phyloP scores from a whole-genome alignment of 352 stramenopile species.

The Phytophthora citrophthora region DNA sequence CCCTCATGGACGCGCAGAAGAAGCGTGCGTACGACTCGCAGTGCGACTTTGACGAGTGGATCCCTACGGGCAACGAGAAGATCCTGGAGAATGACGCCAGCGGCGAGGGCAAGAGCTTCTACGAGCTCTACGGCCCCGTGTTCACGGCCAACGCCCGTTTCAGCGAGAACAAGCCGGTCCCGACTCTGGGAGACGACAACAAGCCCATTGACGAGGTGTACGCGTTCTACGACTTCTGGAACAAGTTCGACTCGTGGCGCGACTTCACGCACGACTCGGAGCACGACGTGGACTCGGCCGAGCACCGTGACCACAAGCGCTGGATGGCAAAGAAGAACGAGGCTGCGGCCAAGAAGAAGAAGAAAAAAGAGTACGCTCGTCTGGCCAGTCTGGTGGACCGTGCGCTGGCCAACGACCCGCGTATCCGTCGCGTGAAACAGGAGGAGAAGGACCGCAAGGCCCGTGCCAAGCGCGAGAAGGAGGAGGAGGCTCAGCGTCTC shows the following conservation, averaged over 20 bases:
- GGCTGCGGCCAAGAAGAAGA: slow-evolving; percentile 85
- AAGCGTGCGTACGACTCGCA: slow-evolving; percentile 88
- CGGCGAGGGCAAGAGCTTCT: slow-evolving; percentile 80
- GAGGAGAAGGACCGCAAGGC: slow-evolving; percentile 88
- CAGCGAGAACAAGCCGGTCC: slow-evolving; percentile 84
- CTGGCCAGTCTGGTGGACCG: slow-evolving; percentile 83
- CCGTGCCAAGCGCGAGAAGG: slow-evolving; percentile 75
- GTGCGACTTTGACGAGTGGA: slow-evolving; percentile 89
- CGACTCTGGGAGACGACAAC: slow-evolving; percentile 66
- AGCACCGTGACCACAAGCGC: slow-evolving; percentile 88
- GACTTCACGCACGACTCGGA: slow-evolving; percentile 86
- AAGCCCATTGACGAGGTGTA: slow-evolving; percentile 73
- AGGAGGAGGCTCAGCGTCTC: slow-evolving; percentile 67
- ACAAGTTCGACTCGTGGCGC: slow-evolving; percentile 89
- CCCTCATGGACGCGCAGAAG: slow-evolving; percentile 82
- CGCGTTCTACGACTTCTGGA: slow-evolving; percentile 91
- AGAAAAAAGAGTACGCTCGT: slow-evolving; percentile 89
- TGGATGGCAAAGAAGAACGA: slow-evolving; percentile 92
- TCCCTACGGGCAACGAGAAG: slow-evolving; percentile 79
- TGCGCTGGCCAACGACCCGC: slow-evolving; percentile 73
- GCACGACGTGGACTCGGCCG: slow-evolving; percentile 85
- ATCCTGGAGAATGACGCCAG: slow-evolving; percentile 70
- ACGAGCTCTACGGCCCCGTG: slow-evolving; percentile 85
- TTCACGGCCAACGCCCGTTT: slow-evolving; percentile 83
- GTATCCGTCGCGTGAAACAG: slow-evolving; percentile 84